Percentiles rank a stretch among this genome's conserved stretches.
Conservation (phyloP, 805 yeast species). For the Wickerhamomyces hampshirensis region DNA sequence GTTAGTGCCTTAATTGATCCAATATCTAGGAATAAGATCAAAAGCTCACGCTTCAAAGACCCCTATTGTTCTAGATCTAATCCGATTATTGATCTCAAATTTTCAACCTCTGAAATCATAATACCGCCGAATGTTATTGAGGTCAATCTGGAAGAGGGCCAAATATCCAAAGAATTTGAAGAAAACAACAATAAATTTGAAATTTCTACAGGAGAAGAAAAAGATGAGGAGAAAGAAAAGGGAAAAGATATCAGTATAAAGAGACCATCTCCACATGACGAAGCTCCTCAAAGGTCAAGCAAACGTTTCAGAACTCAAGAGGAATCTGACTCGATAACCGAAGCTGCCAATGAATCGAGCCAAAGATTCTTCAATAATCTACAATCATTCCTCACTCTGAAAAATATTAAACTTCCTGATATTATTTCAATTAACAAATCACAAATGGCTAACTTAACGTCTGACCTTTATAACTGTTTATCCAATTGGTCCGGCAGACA, state of each 20-base stretch:
- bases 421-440: constrained; percentile 7
- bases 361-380: constrained; percentile 8
- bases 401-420: constrained; percentile 1
- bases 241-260: constrained; percentile 5
- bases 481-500: constrained; percentile 23
- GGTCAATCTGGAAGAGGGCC: too few species aligned
- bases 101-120: constrained; percentile 13
- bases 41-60: constrained; percentile 37
- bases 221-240: constrained; percentile 8
- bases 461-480: constrained; percentile 14
- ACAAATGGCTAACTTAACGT: background rate
- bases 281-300: constrained; percentile 32
- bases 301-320: constrained; percentile 33
- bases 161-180: background rate
- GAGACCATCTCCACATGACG: constrained; percentile 21
- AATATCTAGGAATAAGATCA: constrained; percentile 31
- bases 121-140: too few species aligned
- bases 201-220: constrained; percentile 3
- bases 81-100: constrained; percentile 40
- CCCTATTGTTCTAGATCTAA: constrained; percentile 46
- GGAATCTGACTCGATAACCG: constrained; percentile 14
- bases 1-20: constrained; percentile 22
- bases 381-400: constrained; percentile 4
- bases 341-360: background rate
- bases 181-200: background rate